Evolutionary conservation across 129 eudicot genomes (phyloP), one percentile per base, ranked within the genome.

Genomic region (Tanacetum coccineum): DNA sequence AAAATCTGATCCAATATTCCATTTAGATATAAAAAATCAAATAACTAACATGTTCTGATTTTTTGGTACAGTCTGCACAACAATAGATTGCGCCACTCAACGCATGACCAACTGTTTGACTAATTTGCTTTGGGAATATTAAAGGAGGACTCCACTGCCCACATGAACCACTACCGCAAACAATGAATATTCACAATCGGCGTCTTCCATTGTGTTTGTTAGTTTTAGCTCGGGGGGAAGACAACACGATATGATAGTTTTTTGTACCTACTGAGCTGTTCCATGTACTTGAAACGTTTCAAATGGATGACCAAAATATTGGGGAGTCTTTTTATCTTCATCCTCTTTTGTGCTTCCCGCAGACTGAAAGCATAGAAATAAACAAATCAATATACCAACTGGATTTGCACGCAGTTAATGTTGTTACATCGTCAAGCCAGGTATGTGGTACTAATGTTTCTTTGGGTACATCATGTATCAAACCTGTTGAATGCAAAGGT

Each of bases 311-410:
- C 93, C 59, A 86, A 77, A 40, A 86, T 78, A 54, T 86, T 88
- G 9, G 88, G 93, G 2, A 83, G 88, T 52, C 80, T 82, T 32
- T 86, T 86, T 9, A 86, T 86, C 81, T 86, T 86, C 93, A 82
- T 86, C 69, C 93, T 86, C 80, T 86, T 86, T 79, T 86, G 93
- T 19, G 88, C 88, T 74, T 86, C 88, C 70, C 82, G 93, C 59
- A 86, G 78, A 83, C 93, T 85, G 77, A 46, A 59, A n/a, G n/a
- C n/a, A n/a, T n/a, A n/a, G n/a, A n/a, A n/a, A n/a, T n/a, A n/a
- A n/a, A n/a, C n/a, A n/a, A n/a, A n/a, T n/a, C n/a, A n/a, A n/a
- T n/a, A n/a, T 81, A 79, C 76, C 80, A 72, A 49, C 77, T 17
- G 42, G 83, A 79, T 71, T 61, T 55, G 54, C 62, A 57, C 59